These are phyloP conservation scores for Baeospora myosura DNA, from an alignment of 1,284 basidiomycete genomes.

Conservation along the genomic window DNA sequence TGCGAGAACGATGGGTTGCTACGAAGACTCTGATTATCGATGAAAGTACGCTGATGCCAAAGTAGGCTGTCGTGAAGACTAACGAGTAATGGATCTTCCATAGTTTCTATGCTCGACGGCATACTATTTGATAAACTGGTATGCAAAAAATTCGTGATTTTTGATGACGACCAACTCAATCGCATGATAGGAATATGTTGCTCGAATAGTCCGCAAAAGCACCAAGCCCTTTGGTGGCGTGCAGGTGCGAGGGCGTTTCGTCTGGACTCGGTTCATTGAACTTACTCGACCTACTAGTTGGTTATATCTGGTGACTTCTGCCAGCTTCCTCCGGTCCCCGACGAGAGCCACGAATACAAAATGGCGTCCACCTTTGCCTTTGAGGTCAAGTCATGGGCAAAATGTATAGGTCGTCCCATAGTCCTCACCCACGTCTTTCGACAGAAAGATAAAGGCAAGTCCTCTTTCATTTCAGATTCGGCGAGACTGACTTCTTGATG, in stretches of 20 bases:
- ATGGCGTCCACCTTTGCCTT: constrained; percentile 64
- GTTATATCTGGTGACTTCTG: constrained; percentile 95
- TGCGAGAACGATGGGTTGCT: constrained; percentile 60
- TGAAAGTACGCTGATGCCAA: constrained; percentile 55
- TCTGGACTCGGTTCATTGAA: constrained; percentile 1
- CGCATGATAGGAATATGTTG: too few relatives aligned
- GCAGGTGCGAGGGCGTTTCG: constrained; percentile 46
- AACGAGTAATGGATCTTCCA: background rate
- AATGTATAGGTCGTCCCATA: constrained; percentile 71
- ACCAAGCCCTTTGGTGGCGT: constrained; percentile 87
- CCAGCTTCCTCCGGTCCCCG: constrained; percentile 87
- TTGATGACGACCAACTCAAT: too few relatives aligned
- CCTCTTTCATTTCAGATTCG: background rate
- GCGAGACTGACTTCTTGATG: background rate
- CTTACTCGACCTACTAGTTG: constrained; percentile 35
- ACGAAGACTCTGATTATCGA: constrained; percentile 89
- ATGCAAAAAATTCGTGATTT: too few relatives aligned
- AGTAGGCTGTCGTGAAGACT: constrained; percentile 6
- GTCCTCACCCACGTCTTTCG: constrained; percentile 88
- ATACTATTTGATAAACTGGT: constrained; percentile 86
- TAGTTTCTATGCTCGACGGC: constrained; percentile 97
- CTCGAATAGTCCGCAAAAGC: constrained; percentile 54
- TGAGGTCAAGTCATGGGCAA: constrained; percentile 81
- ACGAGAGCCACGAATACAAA: too few relatives aligned
- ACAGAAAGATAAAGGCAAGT: constrained; percentile 59